These are phyloP conservation scores for Haematococcus lacustris DNA, from an alignment of 139 green algal species.

Conservation along the genomic window DNA sequence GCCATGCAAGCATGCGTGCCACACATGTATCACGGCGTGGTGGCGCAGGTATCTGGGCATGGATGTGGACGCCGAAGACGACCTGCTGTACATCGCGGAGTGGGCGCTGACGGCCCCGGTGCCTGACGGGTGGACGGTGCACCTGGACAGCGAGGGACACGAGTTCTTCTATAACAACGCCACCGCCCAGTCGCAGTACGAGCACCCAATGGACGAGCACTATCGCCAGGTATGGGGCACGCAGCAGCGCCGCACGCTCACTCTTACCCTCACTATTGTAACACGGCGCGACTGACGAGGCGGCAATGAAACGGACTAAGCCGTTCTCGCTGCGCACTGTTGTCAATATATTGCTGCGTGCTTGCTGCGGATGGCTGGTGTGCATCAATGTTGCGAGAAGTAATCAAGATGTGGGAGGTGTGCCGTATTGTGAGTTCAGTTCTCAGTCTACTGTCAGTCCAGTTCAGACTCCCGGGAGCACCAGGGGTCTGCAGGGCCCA, in stretches of 20 bases:
- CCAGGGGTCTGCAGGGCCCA: too few relatives aligned
- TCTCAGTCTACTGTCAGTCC: too few relatives aligned
- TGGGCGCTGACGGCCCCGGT: constrained; percentile 64
- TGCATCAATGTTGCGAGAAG: too few relatives aligned
- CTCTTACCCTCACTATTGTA: background rate
- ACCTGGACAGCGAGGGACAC: constrained; percentile 43
- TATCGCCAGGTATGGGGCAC: constrained; percentile 27
- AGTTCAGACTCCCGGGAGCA: too few relatives aligned
- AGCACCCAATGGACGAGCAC: constrained; percentile 71
- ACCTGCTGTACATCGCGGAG: constrained; percentile 72
- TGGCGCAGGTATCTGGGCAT: constrained; percentile 42
- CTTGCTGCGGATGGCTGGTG: too few relatives aligned
- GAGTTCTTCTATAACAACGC: constrained; percentile 61
- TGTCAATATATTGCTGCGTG: background rate
- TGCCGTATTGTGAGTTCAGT: too few relatives aligned
- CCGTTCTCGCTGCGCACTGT: background rate
- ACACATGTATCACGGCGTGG: too few relatives aligned
- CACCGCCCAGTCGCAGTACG: constrained; percentile 51
- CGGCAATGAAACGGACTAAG: background rate
- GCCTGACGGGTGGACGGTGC: constrained; percentile 62
- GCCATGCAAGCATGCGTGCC: too few relatives aligned
- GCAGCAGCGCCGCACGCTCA: background rate
- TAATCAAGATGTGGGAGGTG: too few relatives aligned
- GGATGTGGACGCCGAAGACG: constrained; percentile 40
- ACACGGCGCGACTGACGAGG: background rate